Percentiles rank a stretch among this genome's conserved stretches.
Conservation (phyloP, 148 eudicot species). For the Amaranthus cruentus region DNA sequence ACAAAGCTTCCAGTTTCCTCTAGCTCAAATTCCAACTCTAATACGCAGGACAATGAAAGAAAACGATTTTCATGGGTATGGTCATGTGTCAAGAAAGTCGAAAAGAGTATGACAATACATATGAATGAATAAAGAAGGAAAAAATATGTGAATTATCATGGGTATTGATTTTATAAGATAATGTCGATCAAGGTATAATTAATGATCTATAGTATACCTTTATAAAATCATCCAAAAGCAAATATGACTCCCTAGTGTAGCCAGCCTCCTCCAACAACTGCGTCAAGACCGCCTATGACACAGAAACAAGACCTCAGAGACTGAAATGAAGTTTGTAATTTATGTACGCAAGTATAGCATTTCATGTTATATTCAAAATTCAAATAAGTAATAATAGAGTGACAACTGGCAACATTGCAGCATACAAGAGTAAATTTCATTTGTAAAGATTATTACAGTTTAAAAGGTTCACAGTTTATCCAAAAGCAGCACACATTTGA, state of each 20-base stretch:
- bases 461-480: background rate
- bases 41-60: too few species aligned
- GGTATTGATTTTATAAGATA: too few species aligned
- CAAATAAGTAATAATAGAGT: background rate
- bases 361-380: background rate
- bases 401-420: background rate
- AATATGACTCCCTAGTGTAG: constrained; percentile 59
- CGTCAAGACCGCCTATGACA: constrained; percentile 56
- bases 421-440: background rate
- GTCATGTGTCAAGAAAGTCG: too few species aligned
- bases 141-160: too few species aligned
- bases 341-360: background rate
- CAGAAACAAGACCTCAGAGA: constrained; percentile 10
- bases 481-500: background rate
- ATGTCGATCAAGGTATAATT: too few species aligned
- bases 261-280: constrained; percentile 78
- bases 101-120: too few species aligned
- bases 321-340: background rate
- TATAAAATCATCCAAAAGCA: constrained; percentile 66
- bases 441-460: background rate
- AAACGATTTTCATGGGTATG: too few species aligned
- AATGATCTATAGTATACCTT: constrained; percentile 40
- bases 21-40: too few species aligned
- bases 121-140: too few species aligned
- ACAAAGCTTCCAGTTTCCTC: too few species aligned